Percentiles rank a stretch among this genome's conserved stretches.
Evolutionary conservation across 441 rosid species (phyloP).

Genomic region (Gossypium laxum): DNA sequence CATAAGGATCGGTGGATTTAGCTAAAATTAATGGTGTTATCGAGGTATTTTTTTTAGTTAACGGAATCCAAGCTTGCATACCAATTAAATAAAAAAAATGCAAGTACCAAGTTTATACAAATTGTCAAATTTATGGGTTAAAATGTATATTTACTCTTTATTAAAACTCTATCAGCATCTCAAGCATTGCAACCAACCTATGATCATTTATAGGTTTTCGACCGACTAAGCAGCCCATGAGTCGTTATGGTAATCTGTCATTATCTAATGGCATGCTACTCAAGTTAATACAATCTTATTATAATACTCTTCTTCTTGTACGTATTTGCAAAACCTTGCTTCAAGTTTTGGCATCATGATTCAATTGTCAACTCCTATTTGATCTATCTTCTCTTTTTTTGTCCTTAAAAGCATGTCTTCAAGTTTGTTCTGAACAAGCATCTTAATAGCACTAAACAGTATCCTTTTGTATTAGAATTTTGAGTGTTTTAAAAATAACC

Average conservation of each 20-base stretch:
- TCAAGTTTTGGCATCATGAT: neutral
- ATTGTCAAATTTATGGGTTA: too few relatives aligned
- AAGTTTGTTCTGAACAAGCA: neutral
- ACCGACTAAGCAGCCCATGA: neutral
- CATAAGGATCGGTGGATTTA: too few relatives aligned
- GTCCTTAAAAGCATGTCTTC: neutral
- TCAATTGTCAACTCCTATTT: neutral
- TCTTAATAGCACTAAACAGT: neutral
- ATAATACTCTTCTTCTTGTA: neutral
- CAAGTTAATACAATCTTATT: neutral
- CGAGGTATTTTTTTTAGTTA: too few relatives aligned
- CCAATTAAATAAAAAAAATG: too few relatives aligned
- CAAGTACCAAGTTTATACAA: too few relatives aligned
- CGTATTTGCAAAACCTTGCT: neutral
- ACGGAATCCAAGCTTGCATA: too few relatives aligned
- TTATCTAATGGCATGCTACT: neutral
- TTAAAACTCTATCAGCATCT: too few relatives aligned
- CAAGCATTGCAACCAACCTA: too few relatives aligned
- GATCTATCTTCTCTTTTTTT: neutral
- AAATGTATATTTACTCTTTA: too few relatives aligned
- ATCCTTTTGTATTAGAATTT: neutral
- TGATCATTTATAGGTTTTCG: too few relatives aligned
- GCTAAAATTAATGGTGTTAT: too few relatives aligned
- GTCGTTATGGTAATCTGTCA: neutral
- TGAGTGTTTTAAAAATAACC: neutral